A percentile compares a stretch with the other conserved stretches of the same genome.
Evolutionary conservation across 306 rosid genomes (phyloP).

Genomic region (Glycine tomentella): DNA sequence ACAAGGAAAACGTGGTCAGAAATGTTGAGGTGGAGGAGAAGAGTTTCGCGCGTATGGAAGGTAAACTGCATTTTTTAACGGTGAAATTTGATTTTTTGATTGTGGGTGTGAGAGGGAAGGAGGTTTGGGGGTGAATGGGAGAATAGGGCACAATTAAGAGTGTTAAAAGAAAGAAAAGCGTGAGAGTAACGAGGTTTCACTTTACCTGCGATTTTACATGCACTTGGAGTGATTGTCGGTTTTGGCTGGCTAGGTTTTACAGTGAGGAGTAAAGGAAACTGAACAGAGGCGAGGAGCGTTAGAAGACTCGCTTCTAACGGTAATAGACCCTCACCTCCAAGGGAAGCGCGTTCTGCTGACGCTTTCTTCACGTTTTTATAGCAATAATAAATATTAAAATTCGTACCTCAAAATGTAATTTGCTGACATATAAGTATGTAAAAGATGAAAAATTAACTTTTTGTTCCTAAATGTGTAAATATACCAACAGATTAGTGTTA

Average conservation of each 20-base stretch:
- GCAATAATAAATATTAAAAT: too few relatives aligned
- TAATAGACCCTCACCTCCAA: background rate
- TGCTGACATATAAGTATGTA: too few relatives aligned
- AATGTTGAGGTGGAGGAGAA: conserved; percentile 7
- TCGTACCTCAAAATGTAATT: too few relatives aligned
- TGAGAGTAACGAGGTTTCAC: background rate
- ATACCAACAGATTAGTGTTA: too few relatives aligned
- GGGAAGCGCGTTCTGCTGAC: too few relatives aligned
- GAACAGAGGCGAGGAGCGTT: background rate
- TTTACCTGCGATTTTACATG: background rate
- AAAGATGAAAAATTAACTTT: too few relatives aligned
- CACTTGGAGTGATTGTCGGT: background rate
- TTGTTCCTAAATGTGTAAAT: too few relatives aligned
- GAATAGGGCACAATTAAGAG: conserved; percentile 24
- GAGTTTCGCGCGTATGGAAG: background rate
- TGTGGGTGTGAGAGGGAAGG: background rate
- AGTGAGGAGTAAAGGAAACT: background rate
- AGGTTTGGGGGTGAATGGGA: background rate
- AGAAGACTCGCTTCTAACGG: background rate
- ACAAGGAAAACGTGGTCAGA: conserved; percentile 10
- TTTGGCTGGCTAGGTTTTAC: background rate
- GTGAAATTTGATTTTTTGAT: background rate
- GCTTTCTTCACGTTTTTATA: too few relatives aligned
- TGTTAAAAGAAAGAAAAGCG: background rate
- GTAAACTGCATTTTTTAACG: conserved; percentile 5